Evolutionary conservation across 2,329 filamentous ascomycete genomes (phyloP), one percentile per base, ranked within the genome.

Genomic region (Scopulariopsis brevicaulis): DNA sequence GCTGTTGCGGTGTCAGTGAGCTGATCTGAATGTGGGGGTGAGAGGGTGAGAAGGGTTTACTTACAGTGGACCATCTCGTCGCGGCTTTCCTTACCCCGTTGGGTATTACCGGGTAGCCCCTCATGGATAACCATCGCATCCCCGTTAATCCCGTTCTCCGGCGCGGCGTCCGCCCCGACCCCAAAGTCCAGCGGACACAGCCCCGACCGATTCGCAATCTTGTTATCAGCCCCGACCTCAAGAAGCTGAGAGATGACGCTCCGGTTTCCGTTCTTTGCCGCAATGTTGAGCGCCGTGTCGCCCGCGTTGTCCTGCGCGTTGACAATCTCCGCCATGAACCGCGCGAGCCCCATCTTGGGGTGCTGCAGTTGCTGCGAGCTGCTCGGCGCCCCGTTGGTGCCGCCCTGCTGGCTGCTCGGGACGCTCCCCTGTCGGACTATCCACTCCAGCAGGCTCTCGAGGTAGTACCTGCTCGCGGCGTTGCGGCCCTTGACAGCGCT

Each of bases 181-280:
- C 93, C 93, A 73, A 99, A 99, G 69, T 97, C 94, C n/a, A 91
- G 79, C 1, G 94, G 92, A 46, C 90, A 82, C 14, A 97, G 78
- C 22, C 93, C 92, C 52, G 92, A 92, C 54, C 91, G 85, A 66
- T 99, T 99, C 6, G 90, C 82, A 66, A 97, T 92, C 57, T 87
- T 84, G n/a, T 91, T 87, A 69, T 97, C 91, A 1, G 94, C 94
- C 59, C 93, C 91, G 51, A 99, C 92, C 71, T 99, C 94, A 12
- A 97, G 78, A 35, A 99, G 77, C 68, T 99, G 94, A n/a, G 91
- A 93, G 59, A 97, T 96, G 65, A 99, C 96, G 65, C 90, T 95
- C 58, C 88, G 81, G 68, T 96, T 97, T 24, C 91, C 90, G 63
- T 96, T 96, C 61, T 94, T 82, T 1, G 94, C 92, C 1, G 93